Percentiles rank a stretch among this genome's conserved stretches.
Evolutionary conservation across 2,329 filamentous ascomycete genomes (phyloP).

Genomic region (Colletotrichum higginsianum): DNA sequence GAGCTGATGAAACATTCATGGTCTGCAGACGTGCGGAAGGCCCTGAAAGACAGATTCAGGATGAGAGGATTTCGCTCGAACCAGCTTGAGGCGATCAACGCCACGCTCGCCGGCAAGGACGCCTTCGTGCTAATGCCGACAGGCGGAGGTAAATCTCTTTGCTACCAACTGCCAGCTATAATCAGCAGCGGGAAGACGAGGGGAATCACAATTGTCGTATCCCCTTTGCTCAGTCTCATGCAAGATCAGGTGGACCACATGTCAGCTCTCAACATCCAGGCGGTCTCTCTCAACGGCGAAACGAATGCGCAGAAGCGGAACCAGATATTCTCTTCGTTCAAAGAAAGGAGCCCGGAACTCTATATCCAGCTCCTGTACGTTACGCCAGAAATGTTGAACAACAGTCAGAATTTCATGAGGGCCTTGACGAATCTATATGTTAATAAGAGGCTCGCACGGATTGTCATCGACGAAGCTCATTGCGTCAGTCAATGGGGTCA

Average conservation of each 20-base stretch:
- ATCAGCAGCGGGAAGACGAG: conserved; percentile 84
- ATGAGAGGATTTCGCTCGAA: conserved; percentile 91
- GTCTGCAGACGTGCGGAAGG: conserved; percentile 87
- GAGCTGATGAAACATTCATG: conserved; percentile 79
- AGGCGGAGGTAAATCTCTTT: conserved; percentile 95
- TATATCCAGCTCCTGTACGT: conserved; percentile 92
- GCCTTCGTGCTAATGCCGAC: conserved; percentile 98
- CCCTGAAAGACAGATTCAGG: conserved; percentile 86
- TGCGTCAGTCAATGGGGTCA: conserved; percentile 99
- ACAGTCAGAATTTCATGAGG: conserved; percentile 78
- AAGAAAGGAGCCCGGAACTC: conserved; percentile 77
- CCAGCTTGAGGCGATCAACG: conserved; percentile 96
- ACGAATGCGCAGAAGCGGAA: conserved; percentile 74
- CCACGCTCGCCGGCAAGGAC: conserved; percentile 88
- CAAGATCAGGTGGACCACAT: conserved; percentile 95
- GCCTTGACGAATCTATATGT: conserved; percentile 78
- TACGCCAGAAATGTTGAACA: conserved; percentile 96
- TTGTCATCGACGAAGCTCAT: conserved; percentile 99
- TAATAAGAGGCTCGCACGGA: conserved; percentile 82
- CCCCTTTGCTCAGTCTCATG: conserved; percentile 95
- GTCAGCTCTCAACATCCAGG: conserved; percentile 80
- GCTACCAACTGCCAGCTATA: conserved; percentile 94
- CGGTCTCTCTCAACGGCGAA: conserved; percentile 86
- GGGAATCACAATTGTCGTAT: conserved; percentile 95
- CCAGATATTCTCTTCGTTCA: conserved; percentile 76